Percentiles rank a stretch among this genome's conserved stretches.
These are phyloP conservation scores for Pseudogymnoascus sp. DNA, from an alignment of 2,329 filamentous ascomycete genomes.

Conservation along the genomic window DNA sequence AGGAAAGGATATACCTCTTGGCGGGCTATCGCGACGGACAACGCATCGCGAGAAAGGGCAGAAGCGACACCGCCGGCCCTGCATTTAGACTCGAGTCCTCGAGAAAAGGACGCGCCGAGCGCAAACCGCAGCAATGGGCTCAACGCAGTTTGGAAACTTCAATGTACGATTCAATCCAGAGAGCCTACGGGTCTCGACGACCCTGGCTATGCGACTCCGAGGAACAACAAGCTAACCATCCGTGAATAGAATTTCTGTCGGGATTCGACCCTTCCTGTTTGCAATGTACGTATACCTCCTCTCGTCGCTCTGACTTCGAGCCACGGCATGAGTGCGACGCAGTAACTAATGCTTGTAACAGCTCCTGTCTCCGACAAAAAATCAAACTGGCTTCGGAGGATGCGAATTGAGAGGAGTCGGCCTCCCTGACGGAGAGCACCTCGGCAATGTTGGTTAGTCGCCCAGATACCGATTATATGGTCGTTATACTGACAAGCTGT, in stretches of 20 bases:
- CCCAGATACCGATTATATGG: not conserved
- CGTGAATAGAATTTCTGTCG: slow-evolving; percentile 64
- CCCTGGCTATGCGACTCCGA: not conserved
- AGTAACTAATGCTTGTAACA: slow-evolving; percentile 27
- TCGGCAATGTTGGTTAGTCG: slow-evolving; percentile 74
- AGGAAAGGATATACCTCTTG: not conserved
- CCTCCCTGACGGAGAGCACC: slow-evolving; percentile 53
- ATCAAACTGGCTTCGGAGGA: slow-evolving; percentile 54
- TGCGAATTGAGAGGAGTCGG: slow-evolving; percentile 71
- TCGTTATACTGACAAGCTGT: slow-evolving; percentile 24
- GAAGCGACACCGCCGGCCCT: not conserved
- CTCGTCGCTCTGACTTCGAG: not conserved
- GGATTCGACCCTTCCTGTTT: slow-evolving; percentile 74
- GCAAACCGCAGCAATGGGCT: slow-evolving; percentile 32
- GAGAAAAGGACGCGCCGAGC: slow-evolving; percentile 1
- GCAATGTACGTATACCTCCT: slow-evolving; percentile 58
- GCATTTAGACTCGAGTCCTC: slow-evolving; percentile 1
- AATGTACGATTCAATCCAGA: slow-evolving; percentile 35
- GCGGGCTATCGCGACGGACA: slow-evolving; percentile 2
- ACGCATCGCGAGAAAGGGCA: slow-evolving; percentile 5
- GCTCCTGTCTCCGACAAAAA: slow-evolving; percentile 56
- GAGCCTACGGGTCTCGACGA: not conserved
- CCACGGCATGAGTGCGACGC: not conserved
- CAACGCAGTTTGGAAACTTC: slow-evolving; percentile 51
- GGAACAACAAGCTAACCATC: slow-evolving; percentile 12